A percentile compares a stretch with the other conserved stretches of the same genome.
phyloP scores from a whole-genome alignment of 2,329 filamentous ascomycete species.

The Talaromyces piceae region DNA sequence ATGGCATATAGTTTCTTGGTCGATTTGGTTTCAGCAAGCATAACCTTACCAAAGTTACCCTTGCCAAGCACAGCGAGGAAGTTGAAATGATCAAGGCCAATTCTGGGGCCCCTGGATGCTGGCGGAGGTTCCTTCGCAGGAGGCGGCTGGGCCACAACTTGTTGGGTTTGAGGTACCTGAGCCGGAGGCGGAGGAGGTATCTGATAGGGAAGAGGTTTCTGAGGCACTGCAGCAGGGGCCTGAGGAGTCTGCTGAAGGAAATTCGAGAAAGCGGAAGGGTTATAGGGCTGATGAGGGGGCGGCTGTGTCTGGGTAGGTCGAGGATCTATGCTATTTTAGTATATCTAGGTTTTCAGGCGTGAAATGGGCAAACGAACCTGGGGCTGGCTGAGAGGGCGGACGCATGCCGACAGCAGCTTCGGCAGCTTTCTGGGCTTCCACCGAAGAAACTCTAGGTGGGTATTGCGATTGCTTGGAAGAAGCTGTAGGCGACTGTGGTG shows the following conservation, averaged over 20 bases:
- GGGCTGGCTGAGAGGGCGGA: constrained; percentile 33
- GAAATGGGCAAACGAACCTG: constrained; percentile 29
- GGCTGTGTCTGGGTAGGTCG: constrained; percentile 31
- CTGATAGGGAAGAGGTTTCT: constrained; percentile 18
- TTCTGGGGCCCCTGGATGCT: constrained; percentile 49
- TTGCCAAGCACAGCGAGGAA: constrained; percentile 97
- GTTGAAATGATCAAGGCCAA: constrained; percentile 97
- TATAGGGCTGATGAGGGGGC: constrained; percentile 41
- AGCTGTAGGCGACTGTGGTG: constrained; percentile 37
- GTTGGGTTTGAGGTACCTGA: constrained; percentile 18
- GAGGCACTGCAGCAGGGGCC: constrained; percentile 19
- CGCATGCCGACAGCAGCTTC: constrained; percentile 42
- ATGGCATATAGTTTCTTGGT: constrained; percentile 92
- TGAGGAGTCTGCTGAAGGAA: constrained; percentile 22
- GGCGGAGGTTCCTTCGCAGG: constrained; percentile 23
- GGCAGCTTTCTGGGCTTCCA: constrained; percentile 43
- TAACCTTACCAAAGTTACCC: constrained; percentile 99
- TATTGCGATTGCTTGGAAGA: constrained; percentile 36
- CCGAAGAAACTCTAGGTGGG: constrained; percentile 43
- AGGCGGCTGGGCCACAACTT: constrained; percentile 10
- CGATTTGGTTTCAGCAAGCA: constrained; percentile 95
- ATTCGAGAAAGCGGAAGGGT: constrained; percentile 36
- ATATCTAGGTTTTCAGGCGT: constrained; percentile 35
- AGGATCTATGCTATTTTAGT: constrained; percentile 7
- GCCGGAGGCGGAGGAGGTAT: constrained; percentile 2